Percentiles rank a stretch among this genome's conserved stretches.
phyloP scores from a whole-genome alignment of 768 basidiomycete genomes.

The Hemileccinum impolitum region DNA sequence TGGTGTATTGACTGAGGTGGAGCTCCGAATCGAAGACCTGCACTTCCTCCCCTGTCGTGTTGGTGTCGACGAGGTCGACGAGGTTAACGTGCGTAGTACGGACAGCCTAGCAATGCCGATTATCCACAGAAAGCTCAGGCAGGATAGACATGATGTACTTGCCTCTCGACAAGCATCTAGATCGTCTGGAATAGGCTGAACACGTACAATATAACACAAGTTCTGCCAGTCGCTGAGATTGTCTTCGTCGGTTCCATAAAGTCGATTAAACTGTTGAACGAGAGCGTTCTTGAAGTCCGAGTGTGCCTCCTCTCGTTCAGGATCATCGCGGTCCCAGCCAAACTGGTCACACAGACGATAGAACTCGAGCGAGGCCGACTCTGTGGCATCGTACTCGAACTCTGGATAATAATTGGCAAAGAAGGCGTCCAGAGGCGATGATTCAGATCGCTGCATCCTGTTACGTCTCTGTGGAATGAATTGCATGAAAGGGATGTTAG shows the following conservation, averaged over 20 bases:
- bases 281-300: constrained; percentile 5
- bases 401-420: neutral
- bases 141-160: neutral
- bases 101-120: neutral
- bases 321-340: constrained; percentile 1
- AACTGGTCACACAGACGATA: constrained; percentile 15
- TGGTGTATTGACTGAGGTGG: constrained; percentile 11
- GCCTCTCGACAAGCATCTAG: constrained; percentile 10
- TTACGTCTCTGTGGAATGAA: neutral
- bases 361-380: constrained; percentile 13
- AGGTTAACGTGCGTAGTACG: constrained; percentile 4
- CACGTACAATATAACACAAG: constrained; percentile 1
- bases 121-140: neutral
- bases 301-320: neutral
- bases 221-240: constrained; percentile 10
- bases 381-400: constrained; percentile 6
- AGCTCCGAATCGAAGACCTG: constrained; percentile 7
- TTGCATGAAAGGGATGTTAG: neutral
- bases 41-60: neutral
- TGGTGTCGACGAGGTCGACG: constrained; percentile 17
- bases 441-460: neutral
- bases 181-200: constrained; percentile 7
- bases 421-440: neutral
- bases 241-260: constrained; percentile 11
- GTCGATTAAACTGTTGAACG: constrained; percentile 12